Conservation (phyloP, 768 basidiomycete genomes). For the Boletellus sp. region DNA sequence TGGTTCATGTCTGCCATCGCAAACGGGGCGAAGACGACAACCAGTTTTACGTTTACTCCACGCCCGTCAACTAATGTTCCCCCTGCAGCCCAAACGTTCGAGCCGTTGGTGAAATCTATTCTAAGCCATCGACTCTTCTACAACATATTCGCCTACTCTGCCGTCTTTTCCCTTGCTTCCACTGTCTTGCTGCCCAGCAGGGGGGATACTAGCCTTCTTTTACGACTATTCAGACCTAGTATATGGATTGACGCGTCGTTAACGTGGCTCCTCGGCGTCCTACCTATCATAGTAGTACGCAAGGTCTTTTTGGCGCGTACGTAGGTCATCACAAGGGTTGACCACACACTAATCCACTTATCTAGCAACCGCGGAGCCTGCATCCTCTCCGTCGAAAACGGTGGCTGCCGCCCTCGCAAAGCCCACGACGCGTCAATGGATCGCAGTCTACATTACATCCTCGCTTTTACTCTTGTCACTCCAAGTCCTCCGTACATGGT, state of each 20-base stretch:
- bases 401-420: slow-evolving; percentile 46
- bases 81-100: slow-evolving; percentile 54
- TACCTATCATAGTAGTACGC: slow-evolving; percentile 56
- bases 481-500: slow-evolving; percentile 37
- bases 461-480: slow-evolving; percentile 41
- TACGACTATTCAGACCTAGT: slow-evolving; percentile 40
- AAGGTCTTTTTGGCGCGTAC: slow-evolving; percentile 60
- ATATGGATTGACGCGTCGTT: slow-evolving; percentile 41
- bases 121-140: slow-evolving; percentile 58
- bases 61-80: slow-evolving; percentile 55
- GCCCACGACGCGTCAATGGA: slow-evolving; percentile 42
- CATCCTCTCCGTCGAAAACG: slow-evolving; percentile 50
- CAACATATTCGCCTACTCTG: slow-evolving; percentile 51
- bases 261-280: slow-evolving; percentile 49
- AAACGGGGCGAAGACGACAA: neutral
- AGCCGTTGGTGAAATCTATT: slow-evolving; percentile 61
- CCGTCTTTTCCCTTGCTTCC: slow-evolving; percentile 43
- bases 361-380: slow-evolving; percentile 44
- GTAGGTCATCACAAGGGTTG: slow-evolving; percentile 20
- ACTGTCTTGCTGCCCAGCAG: slow-evolving; percentile 31
- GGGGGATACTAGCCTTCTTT: slow-evolving; percentile 21
- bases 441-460: slow-evolving; percentile 46
- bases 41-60: slow-evolving; percentile 27
- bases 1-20: slow-evolving; percentile 3
- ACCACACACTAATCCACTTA: neutral